Conservation (phyloP, 495 filamentous ascomycete species). For the Aspergillus heteromorphus region DNA sequence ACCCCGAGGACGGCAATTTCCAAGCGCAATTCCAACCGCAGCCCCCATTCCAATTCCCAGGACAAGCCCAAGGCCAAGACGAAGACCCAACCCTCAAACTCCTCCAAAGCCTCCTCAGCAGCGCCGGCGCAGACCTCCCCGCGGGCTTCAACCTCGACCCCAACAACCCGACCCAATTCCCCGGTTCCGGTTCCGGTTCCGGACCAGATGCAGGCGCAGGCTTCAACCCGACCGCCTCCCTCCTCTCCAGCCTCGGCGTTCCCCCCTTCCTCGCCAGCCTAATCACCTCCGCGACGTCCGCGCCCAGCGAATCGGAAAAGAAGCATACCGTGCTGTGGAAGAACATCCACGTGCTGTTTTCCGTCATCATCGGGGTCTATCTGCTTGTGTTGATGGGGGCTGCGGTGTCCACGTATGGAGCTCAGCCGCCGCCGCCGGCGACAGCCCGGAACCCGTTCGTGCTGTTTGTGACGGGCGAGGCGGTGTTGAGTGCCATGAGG, state of each 20-base stretch:
- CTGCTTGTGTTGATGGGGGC: constrained; percentile 41
- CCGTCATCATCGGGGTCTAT: constrained; percentile 66
- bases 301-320: constrained; percentile 37
- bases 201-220: too few relatives aligned
- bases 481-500: constrained; percentile 62
- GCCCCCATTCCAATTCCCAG: constrained; percentile 5
- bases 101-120: constrained; percentile 55
- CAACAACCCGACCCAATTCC: constrained; percentile 1
- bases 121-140: constrained; percentile 40
- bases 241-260: constrained; percentile 30
- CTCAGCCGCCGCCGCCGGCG: constrained; percentile 56
- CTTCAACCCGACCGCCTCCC: constrained; percentile 28
- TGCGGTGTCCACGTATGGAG: constrained; percentile 36
- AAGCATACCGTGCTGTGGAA: constrained; percentile 60
- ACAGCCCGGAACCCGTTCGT: constrained; percentile 64
- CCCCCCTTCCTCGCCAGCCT: constrained; percentile 44
- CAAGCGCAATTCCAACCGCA: too few relatives aligned
- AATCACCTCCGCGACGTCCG: constrained; percentile 24
- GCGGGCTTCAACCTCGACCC: constrained; percentile 23
- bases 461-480: constrained; percentile 76
- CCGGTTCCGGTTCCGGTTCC: too few relatives aligned
- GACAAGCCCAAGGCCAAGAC: constrained; percentile 5
- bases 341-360: constrained; percentile 68
- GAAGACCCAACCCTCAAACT: constrained; percentile 58
- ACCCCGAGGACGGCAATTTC: too few relatives aligned